Conservation (phyloP, 352 stramenopile genomes). For the Pythium monospermum region DNA sequence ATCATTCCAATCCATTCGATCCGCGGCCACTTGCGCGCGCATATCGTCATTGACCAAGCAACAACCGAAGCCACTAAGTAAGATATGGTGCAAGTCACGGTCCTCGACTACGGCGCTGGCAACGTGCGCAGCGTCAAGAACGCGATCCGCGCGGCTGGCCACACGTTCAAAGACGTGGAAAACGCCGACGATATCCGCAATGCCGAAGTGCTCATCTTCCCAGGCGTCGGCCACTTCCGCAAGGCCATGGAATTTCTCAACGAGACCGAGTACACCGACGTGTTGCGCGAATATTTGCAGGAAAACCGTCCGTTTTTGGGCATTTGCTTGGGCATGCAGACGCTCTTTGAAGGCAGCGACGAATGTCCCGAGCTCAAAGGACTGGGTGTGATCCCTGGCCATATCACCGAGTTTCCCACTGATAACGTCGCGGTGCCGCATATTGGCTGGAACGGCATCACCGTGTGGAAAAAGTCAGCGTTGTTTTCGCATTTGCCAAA, state of each 20-base stretch:
- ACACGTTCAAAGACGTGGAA: constrained; percentile 85
- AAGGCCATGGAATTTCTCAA: constrained; percentile 92
- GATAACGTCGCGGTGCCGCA: constrained; percentile 89
- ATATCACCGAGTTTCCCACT: constrained; percentile 87
- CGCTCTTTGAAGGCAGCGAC: constrained; percentile 95
- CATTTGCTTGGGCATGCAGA: constrained; percentile 99
- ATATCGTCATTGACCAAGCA: neutral
- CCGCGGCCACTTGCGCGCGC: neutral
- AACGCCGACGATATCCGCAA: constrained; percentile 86
- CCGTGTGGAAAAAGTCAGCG: constrained; percentile 79
- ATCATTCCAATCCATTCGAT: too few species aligned
- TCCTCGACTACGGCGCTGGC: constrained; percentile 98
- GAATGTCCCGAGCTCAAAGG: constrained; percentile 86
- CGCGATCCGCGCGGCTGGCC: constrained; percentile 89
- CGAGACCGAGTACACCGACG: constrained; percentile 79
- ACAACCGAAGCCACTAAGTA: too few species aligned
- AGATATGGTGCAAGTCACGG: constrained; percentile 65
- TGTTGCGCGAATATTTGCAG: constrained; percentile 86
- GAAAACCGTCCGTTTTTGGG: constrained; percentile 92
- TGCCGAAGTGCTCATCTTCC: constrained; percentile 87
- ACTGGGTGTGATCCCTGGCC: constrained; percentile 91
- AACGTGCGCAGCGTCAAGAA: constrained; percentile 98
- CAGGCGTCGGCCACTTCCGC: constrained; percentile 77
- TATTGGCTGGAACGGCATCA: constrained; percentile 98
- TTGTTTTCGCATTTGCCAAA: constrained; percentile 49